Evolutionary conservation across 169 alveolate genomes (phyloP), one percentile per base, ranked within the genome.

Genomic region (Plasmodium vivax): DNA sequence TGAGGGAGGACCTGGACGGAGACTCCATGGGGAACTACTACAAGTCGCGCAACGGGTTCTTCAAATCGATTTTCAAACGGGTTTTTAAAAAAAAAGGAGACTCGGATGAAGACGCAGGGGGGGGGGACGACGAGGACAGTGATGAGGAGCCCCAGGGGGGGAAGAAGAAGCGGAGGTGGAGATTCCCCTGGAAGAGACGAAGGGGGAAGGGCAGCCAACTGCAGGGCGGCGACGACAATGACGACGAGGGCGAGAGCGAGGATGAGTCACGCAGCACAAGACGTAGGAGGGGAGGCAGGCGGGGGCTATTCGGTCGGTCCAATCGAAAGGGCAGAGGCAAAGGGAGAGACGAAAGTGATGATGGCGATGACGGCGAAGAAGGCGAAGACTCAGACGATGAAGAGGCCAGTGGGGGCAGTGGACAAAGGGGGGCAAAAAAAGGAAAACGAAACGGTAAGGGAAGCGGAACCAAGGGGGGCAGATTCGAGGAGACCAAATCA

Each of bases 11-110:
- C 36, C 8, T 79, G 77, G 91, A 80, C 34, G 95, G 83, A 9
- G 95, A 92, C 10, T 43, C 92, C 10, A 92, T 92, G 95, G 95
- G 75, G 3, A 54, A 81, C 36, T 92, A 92, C 41, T 92, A 92
- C 36, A 92, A 92, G 16, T 82, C 95, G 3, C 47, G 58, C 0
- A 68, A 36, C n/a, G 95, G 95, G 0, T 92, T 92, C 12, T 92
- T 92, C 84, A 92, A 82, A 36, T 43, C 92, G 2, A 41, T 92
- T 51, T 92, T 92, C 56, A 27, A 27, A 0, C 82, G 83, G 43
- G 58, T 92, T 3, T 82, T 58, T 32, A 34, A 32, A 73, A 92
- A n/a, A 92, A 92, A 82, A 73, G 19, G n/a, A 30, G 68, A 14
- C 1, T 72, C 81, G 0, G 85, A 45, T 1, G 83, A 81, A 30